Conservation (phyloP, 805 yeast species). For the Candida hispaniensis region DNA sequence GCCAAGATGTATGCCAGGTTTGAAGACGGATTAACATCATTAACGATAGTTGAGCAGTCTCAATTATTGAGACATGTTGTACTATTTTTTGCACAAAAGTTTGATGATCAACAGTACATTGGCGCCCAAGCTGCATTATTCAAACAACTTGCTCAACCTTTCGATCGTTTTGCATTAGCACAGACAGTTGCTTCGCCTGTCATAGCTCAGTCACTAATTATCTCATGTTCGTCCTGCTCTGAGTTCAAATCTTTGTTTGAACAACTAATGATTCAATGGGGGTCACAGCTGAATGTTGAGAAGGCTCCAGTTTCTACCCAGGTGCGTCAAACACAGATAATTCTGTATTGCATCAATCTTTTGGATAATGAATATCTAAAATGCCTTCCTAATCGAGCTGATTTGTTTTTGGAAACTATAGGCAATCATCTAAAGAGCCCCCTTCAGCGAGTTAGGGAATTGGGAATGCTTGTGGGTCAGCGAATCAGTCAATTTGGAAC, state of each 20-base stretch:
- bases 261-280: constrained; percentile 26
- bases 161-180: neutral
- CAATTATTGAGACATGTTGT: no score
- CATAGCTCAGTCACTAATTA: constrained; percentile 4
- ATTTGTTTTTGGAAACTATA: constrained; percentile 21
- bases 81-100: neutral
- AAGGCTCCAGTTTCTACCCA: constrained; percentile 37
- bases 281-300: constrained; percentile 32
- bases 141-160: neutral
- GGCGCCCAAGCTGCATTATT: constrained; percentile 3
- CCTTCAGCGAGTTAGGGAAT: constrained; percentile 20
- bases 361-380: constrained; percentile 6
- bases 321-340: constrained; percentile 37
- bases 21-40: no score
- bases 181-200: neutral
- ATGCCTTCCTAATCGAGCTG: constrained; percentile 19
- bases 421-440: constrained; percentile 19
- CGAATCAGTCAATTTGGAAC: constrained; percentile 24
- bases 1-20: no score
- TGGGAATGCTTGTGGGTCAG: constrained; percentile 21
- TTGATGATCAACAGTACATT: neutral
- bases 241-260: neutral
- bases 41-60: no score
- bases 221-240: constrained; percentile 2
- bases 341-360: constrained; percentile 29